Evolutionary conservation across 2,329 filamentous ascomycete species (phyloP).

Genomic region (Penicillium paneum): DNA sequence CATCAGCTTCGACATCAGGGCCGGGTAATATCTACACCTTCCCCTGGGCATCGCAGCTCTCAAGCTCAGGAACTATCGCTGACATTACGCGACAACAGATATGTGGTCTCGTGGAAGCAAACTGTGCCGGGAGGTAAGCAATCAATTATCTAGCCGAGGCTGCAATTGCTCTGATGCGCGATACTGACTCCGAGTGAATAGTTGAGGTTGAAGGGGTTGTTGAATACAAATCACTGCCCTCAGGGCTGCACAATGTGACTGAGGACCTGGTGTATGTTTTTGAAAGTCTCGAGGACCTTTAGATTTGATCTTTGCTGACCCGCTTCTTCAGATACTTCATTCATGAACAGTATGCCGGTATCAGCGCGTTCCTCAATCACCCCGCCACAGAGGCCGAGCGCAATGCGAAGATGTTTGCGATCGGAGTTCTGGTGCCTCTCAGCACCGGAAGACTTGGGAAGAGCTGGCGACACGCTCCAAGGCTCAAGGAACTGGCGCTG

Average conservation of each 20-base stretch:
- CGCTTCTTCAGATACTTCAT: conserved; percentile 72
- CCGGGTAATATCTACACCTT: conserved; percentile 59
- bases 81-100: conserved; percentile 46
- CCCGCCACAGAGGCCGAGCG: conserved; percentile 74
- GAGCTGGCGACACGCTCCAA: conserved; percentile 81
- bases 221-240: conserved; percentile 95
- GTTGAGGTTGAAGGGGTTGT: conserved; percentile 75
- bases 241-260: conserved; percentile 81
- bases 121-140: conserved; percentile 62
- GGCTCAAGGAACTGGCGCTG: conserved; percentile 70
- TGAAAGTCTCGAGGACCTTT: background rate
- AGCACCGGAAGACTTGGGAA: conserved; percentile 82
- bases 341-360: conserved; percentile 75
- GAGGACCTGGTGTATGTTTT: conserved; percentile 66
- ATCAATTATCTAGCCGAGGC: background rate
- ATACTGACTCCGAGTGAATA: conserved; percentile 28
- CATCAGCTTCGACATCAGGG: conserved; percentile 88
- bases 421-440: conserved; percentile 81
- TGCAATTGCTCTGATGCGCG: background rate
- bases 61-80: conserved; percentile 12
- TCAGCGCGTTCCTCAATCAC: conserved; percentile 87
- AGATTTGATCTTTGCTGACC: conserved; percentile 7
- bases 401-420: conserved; percentile 88
- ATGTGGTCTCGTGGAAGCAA: conserved; percentile 85
- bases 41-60: background rate